Percentiles rank a stretch among this genome's conserved stretches.
These are phyloP conservation scores for Sarcocystis neurona DNA, from an alignment of 169 alveolate species.

Conservation along the genomic window DNA sequence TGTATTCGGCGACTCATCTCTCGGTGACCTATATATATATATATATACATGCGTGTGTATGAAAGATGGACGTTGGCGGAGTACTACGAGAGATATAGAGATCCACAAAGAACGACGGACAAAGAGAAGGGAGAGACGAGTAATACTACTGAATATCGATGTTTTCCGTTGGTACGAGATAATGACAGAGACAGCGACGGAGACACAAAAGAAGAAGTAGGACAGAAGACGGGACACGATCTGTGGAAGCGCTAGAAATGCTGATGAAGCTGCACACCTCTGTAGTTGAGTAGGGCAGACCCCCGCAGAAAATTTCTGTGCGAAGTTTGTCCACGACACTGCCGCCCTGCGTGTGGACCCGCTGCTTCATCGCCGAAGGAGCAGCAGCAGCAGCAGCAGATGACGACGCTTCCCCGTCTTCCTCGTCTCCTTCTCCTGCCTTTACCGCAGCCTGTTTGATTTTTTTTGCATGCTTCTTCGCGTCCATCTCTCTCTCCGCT, in stretches of 20 bases:
- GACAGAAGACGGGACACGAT: neutral
- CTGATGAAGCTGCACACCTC: too few species aligned
- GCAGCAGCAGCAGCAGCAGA: neutral
- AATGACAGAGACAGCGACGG: too few species aligned
- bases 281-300: constrained; percentile 83
- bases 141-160: too few species aligned
- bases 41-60: too few species aligned
- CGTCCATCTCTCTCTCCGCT: neutral
- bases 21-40: too few species aligned
- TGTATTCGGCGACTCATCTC: too few species aligned
- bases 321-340: constrained; percentile 44
- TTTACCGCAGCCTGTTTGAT: neutral
- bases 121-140: too few species aligned
- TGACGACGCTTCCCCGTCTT: neutral
- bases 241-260: neutral
- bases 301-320: constrained; percentile 84
- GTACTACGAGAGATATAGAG: too few species aligned
- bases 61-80: too few species aligned
- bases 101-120: too few species aligned
- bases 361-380: neutral
- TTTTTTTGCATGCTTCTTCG: neutral
- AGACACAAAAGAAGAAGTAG: neutral
- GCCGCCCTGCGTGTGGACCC: constrained; percentile 52
- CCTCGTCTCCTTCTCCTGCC: neutral
- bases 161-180: too few species aligned